A percentile compares a stretch with the other conserved stretches of the same genome.
Evolutionary conservation across 2,329 filamentous ascomycete genomes (phyloP).

Genomic region (Colletotrichum coccodes): DNA sequence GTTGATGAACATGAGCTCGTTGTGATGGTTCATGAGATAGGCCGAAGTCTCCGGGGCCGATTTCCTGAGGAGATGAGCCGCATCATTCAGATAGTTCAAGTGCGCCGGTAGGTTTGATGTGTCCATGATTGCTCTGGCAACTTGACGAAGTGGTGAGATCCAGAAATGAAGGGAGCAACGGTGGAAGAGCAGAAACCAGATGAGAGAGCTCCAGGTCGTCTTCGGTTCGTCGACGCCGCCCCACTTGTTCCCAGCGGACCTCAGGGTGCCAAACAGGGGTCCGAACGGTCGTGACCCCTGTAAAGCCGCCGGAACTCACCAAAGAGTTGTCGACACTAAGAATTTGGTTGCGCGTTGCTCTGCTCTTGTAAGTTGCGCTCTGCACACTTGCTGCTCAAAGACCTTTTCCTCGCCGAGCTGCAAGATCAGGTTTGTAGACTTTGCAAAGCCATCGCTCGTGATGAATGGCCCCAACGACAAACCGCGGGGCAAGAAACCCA

Average conservation of each 20-base stretch:
- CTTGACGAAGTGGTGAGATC: not conserved
- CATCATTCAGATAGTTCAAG: constrained; percentile 63
- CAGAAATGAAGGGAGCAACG: not conserved
- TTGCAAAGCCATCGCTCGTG: not conserved
- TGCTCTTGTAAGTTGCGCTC: not conserved
- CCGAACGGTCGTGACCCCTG: constrained; percentile 1
- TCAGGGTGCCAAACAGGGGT: constrained; percentile 16
- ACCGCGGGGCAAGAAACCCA: constrained; percentile 35
- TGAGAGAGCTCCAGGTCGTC: not conserved
- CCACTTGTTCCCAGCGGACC: constrained; percentile 13
- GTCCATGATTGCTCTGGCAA: not conserved
- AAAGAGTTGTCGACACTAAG: not conserved
- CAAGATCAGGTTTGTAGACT: too few species aligned
- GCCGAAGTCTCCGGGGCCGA: constrained; percentile 67
- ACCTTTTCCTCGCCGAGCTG: too few species aligned
- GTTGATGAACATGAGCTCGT: constrained; percentile 59
- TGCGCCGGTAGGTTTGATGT: constrained; percentile 6
- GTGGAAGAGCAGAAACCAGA: not conserved
- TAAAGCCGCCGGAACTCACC: constrained; percentile 3
- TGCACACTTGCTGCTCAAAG: not conserved
- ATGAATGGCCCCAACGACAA: constrained; percentile 30
- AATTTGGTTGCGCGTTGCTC: too few species aligned
- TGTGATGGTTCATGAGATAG: constrained; percentile 66
- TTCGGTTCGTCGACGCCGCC: not conserved
- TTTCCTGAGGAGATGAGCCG: constrained; percentile 65